phyloP scores from a whole-genome alignment of 2,329 filamentous ascomycete genomes.

The Seiridium cupressi region DNA sequence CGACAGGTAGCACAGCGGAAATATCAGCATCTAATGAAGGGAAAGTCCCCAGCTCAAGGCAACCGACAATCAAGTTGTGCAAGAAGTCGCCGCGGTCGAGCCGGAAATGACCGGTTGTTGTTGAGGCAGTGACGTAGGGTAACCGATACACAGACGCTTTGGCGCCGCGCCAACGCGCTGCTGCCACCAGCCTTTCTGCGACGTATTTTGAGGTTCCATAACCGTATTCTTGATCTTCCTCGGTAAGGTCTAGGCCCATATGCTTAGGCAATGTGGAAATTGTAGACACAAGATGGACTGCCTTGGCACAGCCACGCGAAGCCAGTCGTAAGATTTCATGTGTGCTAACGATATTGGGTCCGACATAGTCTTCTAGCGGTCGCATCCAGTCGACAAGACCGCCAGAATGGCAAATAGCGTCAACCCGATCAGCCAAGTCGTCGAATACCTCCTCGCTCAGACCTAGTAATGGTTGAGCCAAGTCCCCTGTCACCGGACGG shows the following conservation, averaged over 20 bases:
- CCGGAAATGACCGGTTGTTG: constrained; percentile 22
- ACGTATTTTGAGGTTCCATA: constrained; percentile 26
- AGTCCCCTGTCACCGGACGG: constrained; percentile 19
- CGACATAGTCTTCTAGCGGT: constrained; percentile 25
- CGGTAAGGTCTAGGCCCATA: constrained; percentile 19
- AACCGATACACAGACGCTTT: constrained; percentile 22
- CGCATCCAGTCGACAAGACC: constrained; percentile 29
- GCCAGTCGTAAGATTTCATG: constrained; percentile 27
- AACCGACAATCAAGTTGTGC: constrained; percentile 23
- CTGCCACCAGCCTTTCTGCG: constrained; percentile 21
- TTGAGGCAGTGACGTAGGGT: constrained; percentile 25
- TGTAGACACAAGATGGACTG: constrained; percentile 25
- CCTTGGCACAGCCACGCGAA: constrained; percentile 21
- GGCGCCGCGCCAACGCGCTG: constrained; percentile 25
- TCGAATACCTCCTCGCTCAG: constrained; percentile 19
- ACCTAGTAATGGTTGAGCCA: constrained; percentile 22
- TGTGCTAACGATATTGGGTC: constrained; percentile 26
- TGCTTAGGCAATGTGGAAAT: constrained; percentile 26
- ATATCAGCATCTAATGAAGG: constrained; percentile 23
- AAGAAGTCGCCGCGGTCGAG: constrained; percentile 27
- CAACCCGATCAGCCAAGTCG: constrained; percentile 20
- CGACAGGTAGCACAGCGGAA: constrained; percentile 23
- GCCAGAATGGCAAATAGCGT: constrained; percentile 25
- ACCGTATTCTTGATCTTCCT: constrained; percentile 24
- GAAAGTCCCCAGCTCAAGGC: constrained; percentile 24